Evolutionary conservation across 352 stramenopile genomes (phyloP), one percentile per base, ranked within the genome.

Genomic region (Phytopythium ostracodes): DNA sequence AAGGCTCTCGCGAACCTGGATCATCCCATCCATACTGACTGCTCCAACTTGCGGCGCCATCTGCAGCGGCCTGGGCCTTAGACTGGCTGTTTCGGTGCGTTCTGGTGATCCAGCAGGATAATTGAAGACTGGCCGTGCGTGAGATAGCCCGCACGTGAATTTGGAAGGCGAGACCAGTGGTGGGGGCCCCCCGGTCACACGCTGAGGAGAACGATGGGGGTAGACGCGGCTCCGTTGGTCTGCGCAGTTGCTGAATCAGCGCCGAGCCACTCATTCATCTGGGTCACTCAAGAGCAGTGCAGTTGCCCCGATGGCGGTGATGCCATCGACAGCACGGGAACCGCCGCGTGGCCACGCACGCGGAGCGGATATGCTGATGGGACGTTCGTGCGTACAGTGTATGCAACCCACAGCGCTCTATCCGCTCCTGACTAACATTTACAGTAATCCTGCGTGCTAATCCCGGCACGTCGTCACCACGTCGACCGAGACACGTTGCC

Each of bases 61-160:
- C 7, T 57, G 44, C 42, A 25, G 10, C 5, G 42, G 20, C 25
- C 42, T 49, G 10, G 42, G 22, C 15, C n/a, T 40, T 17, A 22
- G 50, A 15, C 35, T 15, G 10, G 18, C 29, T 29, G 29, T 5
- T 46, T 59, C 25, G 50, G 11, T 14, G 38, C 54, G 54, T 49
- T 51, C 40, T 51, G 54, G 27, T 40, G 54, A 27, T 60, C 54
- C 33, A 27, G 42, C 20, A 17, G 52, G 44, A 33, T 24, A 56
- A 44, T 68, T 64, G 52, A 56, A 47, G 51, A 53, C 40, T 36
- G 40, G 24, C 1, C 40, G 38, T 49, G 42, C 15, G 36, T 22
- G 8, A 29, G 33, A 52, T 15, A 35, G 24, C 40, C 10, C 35
- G 14, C 54, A 20, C 25, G 14, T 22, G 40, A 8, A 6, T 44